Base-by-base conservation (phyloP, 257 asterid genomes). In the Handroanthus guayacan region DNA sequence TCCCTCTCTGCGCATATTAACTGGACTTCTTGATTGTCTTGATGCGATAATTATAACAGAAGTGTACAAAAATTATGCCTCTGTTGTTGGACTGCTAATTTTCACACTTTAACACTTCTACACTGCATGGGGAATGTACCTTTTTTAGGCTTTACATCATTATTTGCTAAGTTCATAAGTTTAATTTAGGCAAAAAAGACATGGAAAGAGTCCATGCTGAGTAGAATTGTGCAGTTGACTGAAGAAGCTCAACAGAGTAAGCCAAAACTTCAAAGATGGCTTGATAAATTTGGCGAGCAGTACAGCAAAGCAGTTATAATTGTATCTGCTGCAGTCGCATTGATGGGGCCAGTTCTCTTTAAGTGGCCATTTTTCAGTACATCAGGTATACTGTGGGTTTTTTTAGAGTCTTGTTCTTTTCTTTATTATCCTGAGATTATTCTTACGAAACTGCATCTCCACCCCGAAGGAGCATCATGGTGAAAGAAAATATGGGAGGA, bases 231-330 rank as follows among this genome's bases (percentile, higher is more conserved):
- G 81, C 96, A 91, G 76, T 80, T 95, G 88, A 93, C 99, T 73
- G 97, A 93, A 90, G 97, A 93, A 82, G 99, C 99, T 71, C 99
- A 95, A 74, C 87, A 82, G 83, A 95, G 97, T 87, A 95, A 95
- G 83, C 99, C 99, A 51, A 91, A 80, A 86, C 98, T 95, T 77
- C 97, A 95, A 77, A 86, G 99, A 82, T 95, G 99, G 99, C 92
- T 95, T 67, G 98, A 95, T 77, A 93, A 81, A 62, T 95, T 95
- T 84, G 99, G 99, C 58, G 98, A 93, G 86, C 89, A 82, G 76
- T 95, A 93, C 85, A 95, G 99, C 78, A 89, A 82, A 85, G 90
- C 91, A 75, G 99, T 95, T 74, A 89, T 95, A 77, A 63, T 91
- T 36, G 75, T 91, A 52, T 95, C 99, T 58, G 78, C 89, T 54